These are phyloP conservation scores for Ceriops decandra DNA, from an alignment of 345 rosid genomes.

Conservation along the genomic window DNA sequence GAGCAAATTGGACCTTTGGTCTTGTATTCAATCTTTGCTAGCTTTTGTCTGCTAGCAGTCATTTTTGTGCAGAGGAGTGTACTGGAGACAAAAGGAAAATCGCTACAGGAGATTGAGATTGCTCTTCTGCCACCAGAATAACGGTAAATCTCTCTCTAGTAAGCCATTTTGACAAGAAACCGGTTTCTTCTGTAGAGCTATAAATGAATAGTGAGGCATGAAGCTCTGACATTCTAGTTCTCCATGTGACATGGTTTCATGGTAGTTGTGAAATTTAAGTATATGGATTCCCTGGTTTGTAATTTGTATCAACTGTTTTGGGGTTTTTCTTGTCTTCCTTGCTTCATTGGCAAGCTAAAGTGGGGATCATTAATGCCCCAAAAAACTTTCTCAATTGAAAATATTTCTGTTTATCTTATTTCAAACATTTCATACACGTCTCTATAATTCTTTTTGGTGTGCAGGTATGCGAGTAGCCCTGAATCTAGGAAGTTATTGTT, in stretches of 20 bases:
- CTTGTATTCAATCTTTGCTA: constrained; percentile 60
- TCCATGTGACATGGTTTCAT: background rate
- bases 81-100: constrained; percentile 85
- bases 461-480: too few relatives aligned
- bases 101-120: constrained; percentile 88
- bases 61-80: constrained; percentile 70
- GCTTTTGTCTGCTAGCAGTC: constrained; percentile 68
- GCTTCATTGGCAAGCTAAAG: background rate
- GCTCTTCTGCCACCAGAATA: constrained; percentile 59
- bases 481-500: background rate
- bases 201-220: background rate
- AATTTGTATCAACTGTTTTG: background rate
- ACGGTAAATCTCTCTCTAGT: constrained; percentile 14
- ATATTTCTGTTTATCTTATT: too few relatives aligned
- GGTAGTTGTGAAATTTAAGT: background rate
- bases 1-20: constrained; percentile 71
- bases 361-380: background rate
- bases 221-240: background rate
- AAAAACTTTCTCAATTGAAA: background rate
- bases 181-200: background rate
- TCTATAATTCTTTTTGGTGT: too few relatives aligned
- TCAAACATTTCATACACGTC: too few relatives aligned
- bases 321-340: background rate
- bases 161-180: background rate
- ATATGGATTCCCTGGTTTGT: background rate